phyloP scores from a whole-genome alignment of 139 green algal genomes.

The Coccomyxa sp. region DNA sequence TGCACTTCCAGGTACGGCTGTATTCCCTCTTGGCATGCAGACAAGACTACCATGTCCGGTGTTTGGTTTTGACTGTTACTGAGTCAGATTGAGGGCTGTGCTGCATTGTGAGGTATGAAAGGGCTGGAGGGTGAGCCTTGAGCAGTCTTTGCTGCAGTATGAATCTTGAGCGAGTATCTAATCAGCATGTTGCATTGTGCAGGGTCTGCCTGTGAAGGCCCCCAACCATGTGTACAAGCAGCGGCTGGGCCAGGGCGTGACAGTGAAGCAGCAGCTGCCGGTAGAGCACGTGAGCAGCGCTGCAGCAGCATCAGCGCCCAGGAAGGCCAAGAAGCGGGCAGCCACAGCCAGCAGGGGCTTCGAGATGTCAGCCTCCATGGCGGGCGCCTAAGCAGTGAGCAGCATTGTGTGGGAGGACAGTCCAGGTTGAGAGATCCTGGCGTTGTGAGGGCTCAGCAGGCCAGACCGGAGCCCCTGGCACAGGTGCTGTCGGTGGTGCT shows the following conservation, averaged over 20 bases:
- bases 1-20: slow-evolving; percentile 27
- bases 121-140: neutral
- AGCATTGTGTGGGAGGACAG: too few species aligned
- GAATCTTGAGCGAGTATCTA: neutral
- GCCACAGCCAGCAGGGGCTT: neutral
- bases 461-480: too few species aligned
- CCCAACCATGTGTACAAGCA: neutral
- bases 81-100: neutral
- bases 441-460: too few species aligned
- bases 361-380: neutral
- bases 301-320: neutral
- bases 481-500: too few species aligned
- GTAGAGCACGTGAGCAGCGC: neutral
- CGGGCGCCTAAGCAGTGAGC: neutral
- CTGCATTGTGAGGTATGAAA: neutral
- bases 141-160: neutral
- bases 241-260: neutral
- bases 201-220: slow-evolving; percentile 2
- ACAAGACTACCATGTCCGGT: neutral
- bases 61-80: neutral
- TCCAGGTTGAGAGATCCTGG: too few species aligned
- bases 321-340: slow-evolving; percentile 1
- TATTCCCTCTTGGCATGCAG: too few species aligned
- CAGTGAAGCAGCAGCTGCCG: neutral
- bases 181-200: neutral